These are phyloP conservation scores for Pseudogymnoascus sp. DNA, from an alignment of 2,329 filamentous ascomycete genomes.

Conservation along the genomic window DNA sequence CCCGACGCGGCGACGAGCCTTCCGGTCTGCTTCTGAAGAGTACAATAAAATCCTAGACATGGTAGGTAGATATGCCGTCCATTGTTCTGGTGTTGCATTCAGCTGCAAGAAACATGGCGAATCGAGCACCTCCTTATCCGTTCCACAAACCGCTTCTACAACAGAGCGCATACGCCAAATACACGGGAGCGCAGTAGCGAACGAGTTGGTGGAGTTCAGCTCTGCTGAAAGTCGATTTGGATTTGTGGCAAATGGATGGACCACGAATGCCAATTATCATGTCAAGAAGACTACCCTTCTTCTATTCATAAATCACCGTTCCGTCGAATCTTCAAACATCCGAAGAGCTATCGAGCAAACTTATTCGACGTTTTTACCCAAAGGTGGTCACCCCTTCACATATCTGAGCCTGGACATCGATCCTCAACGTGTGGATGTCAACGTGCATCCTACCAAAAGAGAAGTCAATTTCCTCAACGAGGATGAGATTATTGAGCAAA, in stretches of 20 bases:
- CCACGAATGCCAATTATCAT: constrained; percentile 90
- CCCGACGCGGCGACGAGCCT: constrained; percentile 77
- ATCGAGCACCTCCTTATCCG: constrained; percentile 70
- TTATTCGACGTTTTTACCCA: constrained; percentile 80
- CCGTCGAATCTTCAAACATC: constrained; percentile 80
- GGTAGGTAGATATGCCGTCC: constrained; percentile 85
- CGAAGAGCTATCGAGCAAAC: constrained; percentile 88
- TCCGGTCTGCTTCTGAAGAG: constrained; percentile 85
- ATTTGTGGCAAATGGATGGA: constrained; percentile 72
- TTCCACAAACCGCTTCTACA: constrained; percentile 62
- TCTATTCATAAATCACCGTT: constrained; percentile 93
- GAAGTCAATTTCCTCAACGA: constrained; percentile 98
- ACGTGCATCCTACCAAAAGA: constrained; percentile 92
- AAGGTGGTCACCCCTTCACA: constrained; percentile 86
- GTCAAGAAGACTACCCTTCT: constrained; percentile 82
- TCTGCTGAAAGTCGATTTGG: constrained; percentile 69
- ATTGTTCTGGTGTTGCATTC: constrained; percentile 85
- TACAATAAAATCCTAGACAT: constrained; percentile 97
- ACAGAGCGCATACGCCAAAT: constrained; percentile 85
- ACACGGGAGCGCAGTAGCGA: constrained; percentile 74
- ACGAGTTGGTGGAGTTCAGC: constrained; percentile 73
- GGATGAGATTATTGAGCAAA: constrained; percentile 83
- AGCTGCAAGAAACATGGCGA: constrained; percentile 96
- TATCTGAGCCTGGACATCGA: constrained; percentile 92
- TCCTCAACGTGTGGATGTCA: constrained; percentile 86